Base-by-base conservation (phyloP, 352 stramenopile species). In the Blastocystis hominis region DNA sequence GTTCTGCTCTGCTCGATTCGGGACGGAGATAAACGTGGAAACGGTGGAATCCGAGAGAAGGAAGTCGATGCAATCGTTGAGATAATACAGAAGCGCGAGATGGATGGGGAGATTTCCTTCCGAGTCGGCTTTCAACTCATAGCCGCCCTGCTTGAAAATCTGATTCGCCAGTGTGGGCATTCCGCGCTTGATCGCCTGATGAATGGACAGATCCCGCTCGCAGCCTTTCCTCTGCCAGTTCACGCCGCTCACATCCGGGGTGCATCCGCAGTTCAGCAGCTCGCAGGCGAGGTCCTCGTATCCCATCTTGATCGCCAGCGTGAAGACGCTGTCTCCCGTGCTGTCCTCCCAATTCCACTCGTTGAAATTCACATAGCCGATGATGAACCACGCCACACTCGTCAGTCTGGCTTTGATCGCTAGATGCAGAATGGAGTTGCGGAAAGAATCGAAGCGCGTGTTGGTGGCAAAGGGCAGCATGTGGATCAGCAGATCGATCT, bases 361-460 rank as follows among this genome's bases (percentile, higher is more conserved):
- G 20, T 38, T 68, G 34, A 76, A 56, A 7, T 61, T 77, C 15
- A 55, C 59, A 36, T 66, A 62, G 5, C 66, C 53, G 17, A 87
- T 34, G 34, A 78, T 66, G 44, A 68, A 87, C 2, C 77, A 56
- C 47, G 77, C 77, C 4, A 78, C 44, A 15, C 53, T 87, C 59
- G 66, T n/a, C 4, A 87, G 66, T 30, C 61, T 10, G 2, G 77
- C 77, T 36, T 87, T 87, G 20, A 87, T 64, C 1, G 77, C 77
- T 3, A 87, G 77, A 55, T 87, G 77, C 1, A 87, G 77, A 63
- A 87, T 78, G 17, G 77, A 77, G 46, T 87, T 87, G 44, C 30
- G 17, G 38, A 68, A 84, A 2, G 13, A 17, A 30, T 87, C 62
- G 20, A 75, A 59, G 38, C 77, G 66, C 4, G 59, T 53, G 38